Conservation (phyloP, 176 grass and related monocot species). For the Tillandsia leiboldiana region DNA sequence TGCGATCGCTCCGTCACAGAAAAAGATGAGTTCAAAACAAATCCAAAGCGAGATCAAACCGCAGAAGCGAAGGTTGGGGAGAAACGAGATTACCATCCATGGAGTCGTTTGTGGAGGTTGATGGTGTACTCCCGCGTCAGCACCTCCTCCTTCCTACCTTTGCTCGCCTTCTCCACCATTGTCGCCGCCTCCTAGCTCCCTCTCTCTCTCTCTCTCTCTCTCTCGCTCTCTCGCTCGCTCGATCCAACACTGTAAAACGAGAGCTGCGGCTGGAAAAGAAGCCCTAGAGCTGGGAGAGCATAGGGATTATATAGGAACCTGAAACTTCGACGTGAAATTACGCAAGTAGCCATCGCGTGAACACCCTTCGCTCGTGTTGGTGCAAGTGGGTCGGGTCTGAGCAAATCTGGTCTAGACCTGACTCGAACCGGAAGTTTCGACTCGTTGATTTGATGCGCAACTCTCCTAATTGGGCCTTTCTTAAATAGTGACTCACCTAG, state of each 20-base stretch:
- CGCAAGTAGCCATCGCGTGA: not conserved
- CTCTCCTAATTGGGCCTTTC: too few relatives aligned
- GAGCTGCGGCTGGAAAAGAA: not conserved
- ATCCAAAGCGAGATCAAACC: not conserved
- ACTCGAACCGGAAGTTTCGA: too few relatives aligned
- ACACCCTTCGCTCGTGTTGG: not conserved
- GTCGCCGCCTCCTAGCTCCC: conserved; percentile 1
- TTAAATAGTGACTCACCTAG: too few relatives aligned
- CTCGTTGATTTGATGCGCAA: too few relatives aligned
- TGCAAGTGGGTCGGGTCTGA: not conserved
- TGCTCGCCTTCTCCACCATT: conserved; percentile 50
- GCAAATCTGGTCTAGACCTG: too few relatives aligned
- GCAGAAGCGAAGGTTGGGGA: not conserved
- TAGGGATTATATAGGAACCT: not conserved
- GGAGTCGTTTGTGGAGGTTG: conserved; percentile 68
- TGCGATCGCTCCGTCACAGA: too few relatives aligned
- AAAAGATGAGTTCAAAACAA: not conserved
- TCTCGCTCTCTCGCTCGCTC: conserved; percentile 5
- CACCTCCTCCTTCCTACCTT: conserved; percentile 62
- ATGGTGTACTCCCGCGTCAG: conserved; percentile 59
- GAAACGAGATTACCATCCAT: conserved; percentile 50
- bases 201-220: conserved; percentile 15
- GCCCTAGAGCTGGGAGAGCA: not conserved
- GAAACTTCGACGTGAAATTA: not conserved
- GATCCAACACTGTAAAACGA: not conserved